Evolutionary conservation across 768 basidiomycete genomes (phyloP).

Genomic region (Lactarius psammicola): DNA sequence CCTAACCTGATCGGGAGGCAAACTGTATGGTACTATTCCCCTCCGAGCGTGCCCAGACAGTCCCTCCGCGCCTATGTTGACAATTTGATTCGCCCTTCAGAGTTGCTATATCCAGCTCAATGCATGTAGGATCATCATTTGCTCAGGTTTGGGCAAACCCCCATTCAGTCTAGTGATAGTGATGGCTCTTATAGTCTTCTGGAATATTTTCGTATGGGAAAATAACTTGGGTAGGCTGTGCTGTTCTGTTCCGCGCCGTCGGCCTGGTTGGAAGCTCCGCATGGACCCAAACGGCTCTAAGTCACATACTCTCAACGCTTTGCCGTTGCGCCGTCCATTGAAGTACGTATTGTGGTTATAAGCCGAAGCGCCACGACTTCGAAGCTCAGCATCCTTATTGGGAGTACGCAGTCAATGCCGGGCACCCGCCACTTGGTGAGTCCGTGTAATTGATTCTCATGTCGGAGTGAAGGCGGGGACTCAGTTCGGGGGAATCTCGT

Average conservation of each 20-base stretch:
- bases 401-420: not conserved
- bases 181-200: not conserved
- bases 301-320: not conserved
- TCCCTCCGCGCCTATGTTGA: slow-evolving; percentile 9
- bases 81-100: slow-evolving; percentile 17
- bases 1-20: slow-evolving; percentile 14
- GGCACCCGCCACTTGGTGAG: not conserved
- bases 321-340: not conserved
- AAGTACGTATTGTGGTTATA: slow-evolving; percentile 1
- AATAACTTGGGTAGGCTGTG: slow-evolving; percentile 14
- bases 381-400: slow-evolving; percentile 1
- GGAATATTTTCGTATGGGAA: slow-evolving; percentile 9
- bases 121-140: slow-evolving; percentile 21
- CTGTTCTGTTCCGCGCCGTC: not conserved
- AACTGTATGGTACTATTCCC: slow-evolving; percentile 14
- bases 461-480: not conserved
- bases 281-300: not conserved
- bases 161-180: slow-evolving; percentile 24
- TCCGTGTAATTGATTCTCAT: not conserved
- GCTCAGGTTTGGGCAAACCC: slow-evolving; percentile 13
- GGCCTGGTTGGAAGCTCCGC: not conserved
- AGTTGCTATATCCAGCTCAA: slow-evolving; percentile 6
- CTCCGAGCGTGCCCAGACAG: slow-evolving; percentile 14
- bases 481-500: not conserved
- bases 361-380: slow-evolving; percentile 19